A percentile compares a stretch with the other conserved stretches of the same genome.
Evolutionary conservation across 305 asterid genomes (phyloP).

Genomic region (Salvia sclarea): DNA sequence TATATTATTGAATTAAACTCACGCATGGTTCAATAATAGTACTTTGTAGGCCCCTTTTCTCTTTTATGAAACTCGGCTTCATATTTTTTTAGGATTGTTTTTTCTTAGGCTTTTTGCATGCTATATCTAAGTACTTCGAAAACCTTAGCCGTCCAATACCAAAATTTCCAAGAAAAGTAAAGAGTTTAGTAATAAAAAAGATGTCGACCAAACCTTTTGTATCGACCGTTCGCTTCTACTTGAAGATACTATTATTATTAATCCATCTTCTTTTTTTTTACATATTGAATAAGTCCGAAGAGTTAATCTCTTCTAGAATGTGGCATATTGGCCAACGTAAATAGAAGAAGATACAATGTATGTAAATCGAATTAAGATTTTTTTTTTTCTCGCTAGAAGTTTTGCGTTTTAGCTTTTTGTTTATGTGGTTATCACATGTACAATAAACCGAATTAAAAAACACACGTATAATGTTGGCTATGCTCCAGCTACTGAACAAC

Average conservation of each 20-base stretch:
- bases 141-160: conserved; percentile 29
- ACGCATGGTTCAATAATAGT: conserved; percentile 58
- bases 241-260: conserved; percentile 22
- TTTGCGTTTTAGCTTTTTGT: too few relatives aligned
- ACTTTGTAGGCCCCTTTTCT: conserved; percentile 36
- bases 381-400: too few relatives aligned
- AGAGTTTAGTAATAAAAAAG: conserved; percentile 10
- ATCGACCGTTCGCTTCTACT: conserved; percentile 28
- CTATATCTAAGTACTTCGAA: conserved; percentile 6
- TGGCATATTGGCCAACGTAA: too few relatives aligned
- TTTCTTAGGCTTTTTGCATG: conserved; percentile 29
- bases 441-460: too few relatives aligned
- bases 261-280: not conserved
- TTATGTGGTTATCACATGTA: too few relatives aligned
- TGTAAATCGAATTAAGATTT: too few relatives aligned
- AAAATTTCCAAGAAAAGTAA: conserved; percentile 22
- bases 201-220: conserved; percentile 23
- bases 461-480: too few relatives aligned
- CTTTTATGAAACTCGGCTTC: conserved; percentile 10
- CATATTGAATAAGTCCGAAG: not conserved
- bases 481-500: too few relatives aligned
- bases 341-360: too few relatives aligned
- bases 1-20: conserved; percentile 31
- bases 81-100: not conserved
- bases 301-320: too few relatives aligned